These are phyloP conservation scores for Sordariomycetes sp. DNA, from an alignment of 2,329 filamentous ascomycete genomes.

Conservation along the genomic window DNA sequence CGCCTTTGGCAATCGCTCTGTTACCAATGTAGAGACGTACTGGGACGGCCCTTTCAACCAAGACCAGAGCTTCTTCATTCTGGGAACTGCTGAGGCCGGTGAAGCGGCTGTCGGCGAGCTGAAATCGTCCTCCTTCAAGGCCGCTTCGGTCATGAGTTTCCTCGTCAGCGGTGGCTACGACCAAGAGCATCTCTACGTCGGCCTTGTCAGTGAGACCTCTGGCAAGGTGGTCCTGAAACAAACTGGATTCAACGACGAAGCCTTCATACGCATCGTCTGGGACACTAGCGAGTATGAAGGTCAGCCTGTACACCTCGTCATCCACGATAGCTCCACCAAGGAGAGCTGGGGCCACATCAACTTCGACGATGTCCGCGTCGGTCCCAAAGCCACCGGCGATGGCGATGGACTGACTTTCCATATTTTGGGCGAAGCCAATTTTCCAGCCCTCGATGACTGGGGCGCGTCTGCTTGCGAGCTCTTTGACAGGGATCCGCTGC, in stretches of 20 bases:
- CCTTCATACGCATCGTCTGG: constrained; percentile 18
- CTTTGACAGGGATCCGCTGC: constrained; percentile 14
- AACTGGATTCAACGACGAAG: constrained; percentile 18
- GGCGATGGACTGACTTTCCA: constrained; percentile 14
- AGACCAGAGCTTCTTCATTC: constrained; percentile 13
- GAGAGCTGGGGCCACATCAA: constrained; percentile 17
- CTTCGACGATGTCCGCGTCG: constrained; percentile 19
- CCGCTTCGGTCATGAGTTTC: constrained; percentile 18
- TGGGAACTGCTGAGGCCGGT: constrained; percentile 14
- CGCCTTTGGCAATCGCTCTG: constrained; percentile 14
- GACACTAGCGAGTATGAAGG: constrained; percentile 18
- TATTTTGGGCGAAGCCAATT: constrained; percentile 17
- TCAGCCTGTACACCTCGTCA: constrained; percentile 11
- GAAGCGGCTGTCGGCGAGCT: constrained; percentile 15
- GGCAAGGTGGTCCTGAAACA: constrained; percentile 15
- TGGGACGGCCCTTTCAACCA: constrained; percentile 18
- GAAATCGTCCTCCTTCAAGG: constrained; percentile 16
- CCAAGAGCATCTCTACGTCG: constrained; percentile 16
- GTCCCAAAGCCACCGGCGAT: constrained; percentile 14
- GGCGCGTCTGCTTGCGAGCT: constrained; percentile 9
- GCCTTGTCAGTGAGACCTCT: constrained; percentile 15
- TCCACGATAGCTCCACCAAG: constrained; percentile 13
- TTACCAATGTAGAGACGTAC: constrained; percentile 11
- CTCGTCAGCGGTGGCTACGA: constrained; percentile 20
- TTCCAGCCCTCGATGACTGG: constrained; percentile 9